phyloP scores from a whole-genome alignment of 2,329 filamentous ascomycete species.

The Esteya vermicola region DNA sequence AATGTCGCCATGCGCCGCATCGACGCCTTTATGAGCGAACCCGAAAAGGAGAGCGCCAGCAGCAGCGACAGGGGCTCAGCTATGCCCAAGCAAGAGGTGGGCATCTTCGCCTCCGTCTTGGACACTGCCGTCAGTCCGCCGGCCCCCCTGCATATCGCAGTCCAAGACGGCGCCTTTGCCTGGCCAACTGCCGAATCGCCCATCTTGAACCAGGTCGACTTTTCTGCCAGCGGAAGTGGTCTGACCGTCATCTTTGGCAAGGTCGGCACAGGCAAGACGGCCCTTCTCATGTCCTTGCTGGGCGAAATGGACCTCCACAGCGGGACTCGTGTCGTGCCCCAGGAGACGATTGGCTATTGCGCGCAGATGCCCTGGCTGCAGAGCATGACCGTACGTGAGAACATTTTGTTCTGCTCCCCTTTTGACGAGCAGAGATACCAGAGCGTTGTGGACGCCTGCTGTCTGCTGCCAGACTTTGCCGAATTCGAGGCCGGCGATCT shows the following conservation, averaged over 20 bases:
- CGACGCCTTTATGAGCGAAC: conserved; percentile 75
- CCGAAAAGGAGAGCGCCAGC: conserved; percentile 49
- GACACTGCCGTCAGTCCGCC: conserved; percentile 5
- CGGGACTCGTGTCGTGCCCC: conserved; percentile 29
- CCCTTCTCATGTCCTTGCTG: conserved; percentile 41
- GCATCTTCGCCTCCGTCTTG: conserved; percentile 1
- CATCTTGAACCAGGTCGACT: conserved; percentile 30
- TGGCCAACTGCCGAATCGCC: conserved; percentile 57
- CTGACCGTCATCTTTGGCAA: conserved; percentile 43
- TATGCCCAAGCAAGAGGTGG: conserved; percentile 3
- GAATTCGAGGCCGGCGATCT: conserved; percentile 43
- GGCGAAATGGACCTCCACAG: conserved; percentile 53
- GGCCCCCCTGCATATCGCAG: conserved; percentile 27
- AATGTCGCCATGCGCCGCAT: conserved; percentile 72
- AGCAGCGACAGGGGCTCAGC: conserved; percentile 13
- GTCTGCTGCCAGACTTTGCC: conserved; percentile 38
- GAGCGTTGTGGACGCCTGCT: conserved; percentile 46
- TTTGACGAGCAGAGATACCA: conserved; percentile 42
- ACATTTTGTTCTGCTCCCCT: conserved; percentile 45
- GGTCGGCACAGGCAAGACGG: conserved; percentile 48
- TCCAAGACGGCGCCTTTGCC: conserved; percentile 56
- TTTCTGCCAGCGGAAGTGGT: conserved; percentile 29
- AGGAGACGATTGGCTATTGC: conserved; percentile 38
- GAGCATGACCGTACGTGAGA: conserved; percentile 50
- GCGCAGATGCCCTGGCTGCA: conserved; percentile 52